Evolutionary conservation across 352 stramenopile genomes (phyloP), one percentile per base, ranked within the genome.

Genomic region (Phytophthora kernoviae): DNA sequence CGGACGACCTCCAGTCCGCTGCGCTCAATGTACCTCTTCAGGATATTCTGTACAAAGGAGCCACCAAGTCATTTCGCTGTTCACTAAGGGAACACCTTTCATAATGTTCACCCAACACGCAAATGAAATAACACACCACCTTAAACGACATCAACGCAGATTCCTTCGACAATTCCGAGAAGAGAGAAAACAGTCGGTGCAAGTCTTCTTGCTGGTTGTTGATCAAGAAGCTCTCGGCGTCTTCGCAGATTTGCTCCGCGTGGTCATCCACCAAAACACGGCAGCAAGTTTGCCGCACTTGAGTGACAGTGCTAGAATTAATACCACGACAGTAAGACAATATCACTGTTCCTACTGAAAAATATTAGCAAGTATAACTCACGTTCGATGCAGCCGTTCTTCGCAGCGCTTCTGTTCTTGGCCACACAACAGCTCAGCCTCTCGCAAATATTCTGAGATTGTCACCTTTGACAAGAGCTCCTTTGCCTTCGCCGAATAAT

Each of bases 11-110:
- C 84, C 0, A 93, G 64, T 11, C 87, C 87, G 46, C 79, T 90
- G 47, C 75, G 57, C 56, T 95, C 87, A 32, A 95, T 93, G 45
- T 90, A 94, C 44, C 87, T 92, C 61, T 93, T 93, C 32, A 95
- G 58, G 39, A 93, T 95, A 54, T 90, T 92, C 84, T 95, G 46
- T 57, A 15, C 11, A 18, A n/a, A 26, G n/a, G 58, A 41, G n/a
- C 17, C 2, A 65, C 15, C 49, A 62, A 37, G 10, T 43, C 9
- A 2, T 14, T 45, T 15, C 33, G 12, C 30, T 5, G 10, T 27
- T 69, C 18, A 69, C 49, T 46, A 58, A n/a, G 49, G 27, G 24
- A 30, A 10, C 2, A 54, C 47, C 14, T 20, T 40, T 18, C 11
- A 52, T 22, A 40, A 20, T 30, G 4, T 11, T 14, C 33, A 18